Conservation (phyloP, 225 moss, liverwort and hornwort species). For the Rhytidiadelphus loreus region DNA sequence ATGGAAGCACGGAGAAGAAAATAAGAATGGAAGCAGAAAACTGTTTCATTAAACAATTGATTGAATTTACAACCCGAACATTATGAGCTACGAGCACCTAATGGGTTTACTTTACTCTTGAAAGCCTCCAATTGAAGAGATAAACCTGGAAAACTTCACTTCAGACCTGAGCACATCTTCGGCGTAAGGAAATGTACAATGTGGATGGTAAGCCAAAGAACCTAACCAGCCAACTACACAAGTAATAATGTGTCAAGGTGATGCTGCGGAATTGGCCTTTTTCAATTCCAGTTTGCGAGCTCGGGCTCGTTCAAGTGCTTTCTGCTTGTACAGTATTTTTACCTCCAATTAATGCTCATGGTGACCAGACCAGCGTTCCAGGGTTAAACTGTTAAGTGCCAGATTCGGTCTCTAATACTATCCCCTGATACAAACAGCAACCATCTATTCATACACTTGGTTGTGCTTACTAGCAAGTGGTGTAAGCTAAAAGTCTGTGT, state of each 20-base stretch:
- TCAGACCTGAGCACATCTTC: neutral
- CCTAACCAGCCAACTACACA: neutral
- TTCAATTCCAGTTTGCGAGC: conserved; percentile 34
- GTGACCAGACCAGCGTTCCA: no score
- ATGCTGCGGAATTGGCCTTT: neutral
- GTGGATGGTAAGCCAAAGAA: neutral
- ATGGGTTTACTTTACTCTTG: neutral
- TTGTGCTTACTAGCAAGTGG: neutral
- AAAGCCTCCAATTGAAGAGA: neutral
- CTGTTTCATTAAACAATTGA: neutral
- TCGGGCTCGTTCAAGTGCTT: conserved; percentile 35
- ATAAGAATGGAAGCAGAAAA: neutral
- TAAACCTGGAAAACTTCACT: neutral
- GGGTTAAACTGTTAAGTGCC: neutral
- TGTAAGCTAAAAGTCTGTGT: neutral
- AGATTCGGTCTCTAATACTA: neutral
- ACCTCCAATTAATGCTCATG: no score
- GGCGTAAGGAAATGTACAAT: neutral
- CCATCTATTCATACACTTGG: neutral
- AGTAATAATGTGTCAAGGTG: neutral
- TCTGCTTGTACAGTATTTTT: conserved; percentile 15
- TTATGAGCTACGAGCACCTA: neutral
- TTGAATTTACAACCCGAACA: neutral
- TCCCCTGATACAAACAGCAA: neutral
- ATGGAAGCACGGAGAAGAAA: neutral